phyloP scores from a whole-genome alignment of 1,284 basidiomycete species.

The Meripilus lineatus region DNA sequence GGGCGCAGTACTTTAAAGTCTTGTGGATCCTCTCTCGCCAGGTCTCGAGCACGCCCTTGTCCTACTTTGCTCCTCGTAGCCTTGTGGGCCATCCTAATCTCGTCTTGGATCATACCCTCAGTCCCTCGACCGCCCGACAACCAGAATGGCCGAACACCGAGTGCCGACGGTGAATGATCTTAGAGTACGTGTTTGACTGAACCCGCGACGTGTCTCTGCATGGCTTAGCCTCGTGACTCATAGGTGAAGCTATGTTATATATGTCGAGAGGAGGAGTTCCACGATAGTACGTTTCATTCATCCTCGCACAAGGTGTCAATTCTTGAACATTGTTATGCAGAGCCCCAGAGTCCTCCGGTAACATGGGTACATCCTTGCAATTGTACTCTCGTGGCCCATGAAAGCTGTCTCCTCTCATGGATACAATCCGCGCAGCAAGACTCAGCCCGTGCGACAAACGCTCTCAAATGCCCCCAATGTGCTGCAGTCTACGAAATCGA shows the following conservation, averaged over 20 bases:
- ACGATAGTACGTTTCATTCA: conserved; percentile 39
- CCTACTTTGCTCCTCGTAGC: no score
- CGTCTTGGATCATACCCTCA: neutral
- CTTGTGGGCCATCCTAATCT: neutral
- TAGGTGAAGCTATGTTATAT: conserved; percentile 76
- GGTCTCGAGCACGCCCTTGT: no score
- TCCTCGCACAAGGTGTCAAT: neutral
- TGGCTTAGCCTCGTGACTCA: conserved; percentile 1
- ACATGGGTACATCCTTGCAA: conserved; percentile 75
- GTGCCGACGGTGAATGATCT: conserved; percentile 38
- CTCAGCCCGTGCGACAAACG: conserved; percentile 46
- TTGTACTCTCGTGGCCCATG: conserved; percentile 76
- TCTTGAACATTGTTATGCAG: conserved; percentile 22
- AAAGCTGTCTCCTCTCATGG: conserved; percentile 73
- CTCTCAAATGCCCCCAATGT: conserved; percentile 78
- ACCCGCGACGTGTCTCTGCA: neutral
- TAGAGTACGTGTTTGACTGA: conserved; percentile 27
- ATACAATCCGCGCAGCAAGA: conserved; percentile 61
- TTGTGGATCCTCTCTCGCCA: no score
- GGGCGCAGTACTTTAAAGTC: no score
- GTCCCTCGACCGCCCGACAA: neutral
- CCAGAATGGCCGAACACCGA: conserved; percentile 9
- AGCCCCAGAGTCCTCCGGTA: conserved; percentile 40
- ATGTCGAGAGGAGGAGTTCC: conserved; percentile 66
- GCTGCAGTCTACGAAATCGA: conserved; percentile 58